These are phyloP conservation scores for Fusarium fracticaudum DNA, from an alignment of 2,329 filamentous ascomycete species.

Conservation along the genomic window DNA sequence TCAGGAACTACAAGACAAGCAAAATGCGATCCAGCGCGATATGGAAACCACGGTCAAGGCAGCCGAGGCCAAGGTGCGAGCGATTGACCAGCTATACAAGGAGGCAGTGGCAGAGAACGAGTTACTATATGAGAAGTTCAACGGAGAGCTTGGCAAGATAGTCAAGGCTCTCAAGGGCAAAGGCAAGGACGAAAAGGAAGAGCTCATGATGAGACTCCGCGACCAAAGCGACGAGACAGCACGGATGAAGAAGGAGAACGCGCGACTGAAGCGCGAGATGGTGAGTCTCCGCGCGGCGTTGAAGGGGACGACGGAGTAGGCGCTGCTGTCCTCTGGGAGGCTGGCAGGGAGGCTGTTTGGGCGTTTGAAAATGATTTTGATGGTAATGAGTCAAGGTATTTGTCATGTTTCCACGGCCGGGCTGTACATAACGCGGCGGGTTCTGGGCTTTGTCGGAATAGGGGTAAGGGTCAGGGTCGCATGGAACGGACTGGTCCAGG, in stretches of 20 bases:
- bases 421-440: conserved; percentile 35
- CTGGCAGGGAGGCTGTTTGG: conserved; percentile 28
- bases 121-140: conserved; percentile 90
- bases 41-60: conserved; percentile 77
- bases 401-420: conserved; percentile 27
- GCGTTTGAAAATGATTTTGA: conserved; percentile 27
- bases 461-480: conserved; percentile 31
- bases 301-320: conserved; percentile 55
- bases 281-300: conserved; percentile 71
- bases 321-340: conserved; percentile 38
- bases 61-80: conserved; percentile 80
- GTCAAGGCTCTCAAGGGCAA: conserved; percentile 77
- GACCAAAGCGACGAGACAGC: conserved; percentile 81
- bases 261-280: conserved; percentile 82
- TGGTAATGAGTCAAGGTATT: conserved; percentile 27
- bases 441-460: conserved; percentile 33
- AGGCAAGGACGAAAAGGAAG: conserved; percentile 80
- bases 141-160: conserved; percentile 87
- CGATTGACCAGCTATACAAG: conserved; percentile 88
- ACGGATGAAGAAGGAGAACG: conserved; percentile 85
- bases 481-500: conserved; percentile 29
- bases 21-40: conserved; percentile 73
- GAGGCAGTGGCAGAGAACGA: conserved; percentile 92
- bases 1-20: conserved; percentile 67
- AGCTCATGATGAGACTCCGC: conserved; percentile 75